Conservation (phyloP, 352 stramenopile genomes). For the Peronosclerospora sorghi region DNA sequence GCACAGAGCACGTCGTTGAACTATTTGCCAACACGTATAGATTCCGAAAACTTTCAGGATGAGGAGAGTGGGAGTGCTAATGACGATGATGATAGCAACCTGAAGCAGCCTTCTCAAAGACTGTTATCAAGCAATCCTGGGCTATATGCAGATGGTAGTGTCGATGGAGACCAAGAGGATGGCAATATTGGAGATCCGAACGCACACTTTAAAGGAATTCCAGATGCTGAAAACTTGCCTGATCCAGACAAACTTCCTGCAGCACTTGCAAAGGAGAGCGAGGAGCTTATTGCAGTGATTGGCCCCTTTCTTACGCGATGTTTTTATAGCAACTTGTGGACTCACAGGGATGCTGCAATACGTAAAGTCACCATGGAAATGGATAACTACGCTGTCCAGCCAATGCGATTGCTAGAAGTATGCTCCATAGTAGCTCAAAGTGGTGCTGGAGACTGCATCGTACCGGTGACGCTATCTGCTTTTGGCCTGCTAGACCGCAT, state of each 20-base stretch:
- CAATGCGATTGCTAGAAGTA: conserved; percentile 39
- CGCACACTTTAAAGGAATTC: conserved; percentile 49
- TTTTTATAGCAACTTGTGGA: conserved; percentile 84
- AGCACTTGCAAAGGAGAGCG: conserved; percentile 63
- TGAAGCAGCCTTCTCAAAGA: conserved; percentile 11
- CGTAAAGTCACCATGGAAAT: conserved; percentile 76
- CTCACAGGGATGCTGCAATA: conserved; percentile 73
- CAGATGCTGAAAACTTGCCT: conserved; percentile 51
- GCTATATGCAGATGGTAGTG: conserved; percentile 11
- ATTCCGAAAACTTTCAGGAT: conserved; percentile 28
- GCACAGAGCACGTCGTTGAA: conserved; percentile 29
- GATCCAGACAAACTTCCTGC: conserved; percentile 61
- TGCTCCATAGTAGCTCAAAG: conserved; percentile 64
- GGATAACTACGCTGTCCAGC: conserved; percentile 37
- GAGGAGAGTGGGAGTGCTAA: conserved; percentile 12
- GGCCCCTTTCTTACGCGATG: conserved; percentile 68
- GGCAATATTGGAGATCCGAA: conserved; percentile 19
- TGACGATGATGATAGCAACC: conserved; percentile 1
- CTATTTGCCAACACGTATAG: conserved; percentile 59
- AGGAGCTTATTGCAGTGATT: conserved; percentile 65
- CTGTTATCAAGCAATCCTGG: conserved; percentile 5
- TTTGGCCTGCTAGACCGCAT: conserved; percentile 56
- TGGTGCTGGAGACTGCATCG: conserved; percentile 57
- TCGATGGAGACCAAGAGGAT: conserved; percentile 12
- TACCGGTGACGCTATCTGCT: conserved; percentile 64